Evolutionary conservation across 805 yeast species (phyloP), one percentile per base, ranked within the genome.

Genomic region (Sugiyamaella floridensis): DNA sequence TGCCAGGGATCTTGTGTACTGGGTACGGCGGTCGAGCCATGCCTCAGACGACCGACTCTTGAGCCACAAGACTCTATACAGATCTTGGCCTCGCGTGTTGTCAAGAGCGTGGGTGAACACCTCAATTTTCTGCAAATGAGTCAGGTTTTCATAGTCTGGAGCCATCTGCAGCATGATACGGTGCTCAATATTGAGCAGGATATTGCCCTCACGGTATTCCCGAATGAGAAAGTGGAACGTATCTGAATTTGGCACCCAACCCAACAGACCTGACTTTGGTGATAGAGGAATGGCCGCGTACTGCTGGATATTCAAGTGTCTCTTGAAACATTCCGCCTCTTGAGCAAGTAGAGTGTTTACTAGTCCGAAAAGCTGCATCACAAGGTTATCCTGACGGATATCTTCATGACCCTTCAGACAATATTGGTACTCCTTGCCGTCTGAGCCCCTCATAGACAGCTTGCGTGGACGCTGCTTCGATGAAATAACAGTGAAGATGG

Each of bases 191-290:
- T 92, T 92, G 58, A 92, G 72, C 55, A 92, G 76, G 45, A 90
- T 87, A 73, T 89, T 90, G 54, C 96, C 79, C 59, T 89, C 97
- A 61, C 99, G 80, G 66, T 90, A 89, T 61, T 92, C 98, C 55
- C 89, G 79, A 51, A 93, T 92, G 57, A 93, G 75, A 6, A 85
- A 90, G 68, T 93, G 98, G 80, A 93, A 86, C 0, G 99, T 93
- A 64, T 95, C 99, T 62, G 96, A 85, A 67, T 93, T 92, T 6
- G 96, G 93, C 46, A 93, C 99, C 97, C 98, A 93, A 0, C 97
- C 96, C 44, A 93, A 71, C 48, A 93, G 69, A 56, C 99, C 99
- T n/a, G 96, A 88, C 63, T 88, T 89, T 20, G 99, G 99, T 1
- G 98, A 89, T 45, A 93, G 71, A 8, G 99, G 99, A 62, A 88